Conservation (phyloP, 2,329 filamentous ascomycete species). For the Cladosporium oxysporum region DNA sequence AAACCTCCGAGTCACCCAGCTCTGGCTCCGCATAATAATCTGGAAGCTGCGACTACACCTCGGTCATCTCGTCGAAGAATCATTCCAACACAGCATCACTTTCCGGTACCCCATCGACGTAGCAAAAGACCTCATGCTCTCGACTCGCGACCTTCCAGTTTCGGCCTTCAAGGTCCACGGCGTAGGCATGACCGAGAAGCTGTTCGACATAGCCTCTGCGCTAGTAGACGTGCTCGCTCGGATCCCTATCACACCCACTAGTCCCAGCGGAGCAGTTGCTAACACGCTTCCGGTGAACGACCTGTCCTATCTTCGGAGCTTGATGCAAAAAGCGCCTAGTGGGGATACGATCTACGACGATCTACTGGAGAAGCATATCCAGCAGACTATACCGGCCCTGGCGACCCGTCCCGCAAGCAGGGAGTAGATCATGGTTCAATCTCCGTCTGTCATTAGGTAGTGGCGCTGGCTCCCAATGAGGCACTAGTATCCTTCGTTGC, state of each 20-base stretch:
- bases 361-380: slow-evolving; percentile 14
- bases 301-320: slow-evolving; percentile 6
- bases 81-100: slow-evolving; percentile 13
- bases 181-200: slow-evolving; percentile 43
- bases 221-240: slow-evolving; percentile 14
- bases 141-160: slow-evolving; percentile 8
- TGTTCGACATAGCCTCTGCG: slow-evolving; percentile 40
- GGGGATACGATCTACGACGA: slow-evolving; percentile 17
- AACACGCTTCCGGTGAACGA: slow-evolving; percentile 10
- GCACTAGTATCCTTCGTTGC: neutral
- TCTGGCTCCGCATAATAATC: slow-evolving; percentile 8
- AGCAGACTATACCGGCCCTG: slow-evolving; percentile 13
- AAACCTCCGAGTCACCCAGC: slow-evolving; percentile 17
- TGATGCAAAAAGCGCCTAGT: slow-evolving; percentile 12
- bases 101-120: slow-evolving; percentile 14
- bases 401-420: neutral
- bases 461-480: neutral
- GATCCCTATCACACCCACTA: slow-evolving; percentile 4
- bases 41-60: slow-evolving; percentile 13
- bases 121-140: slow-evolving; percentile 18
- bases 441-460: neutral
- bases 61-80: slow-evolving; percentile 17
- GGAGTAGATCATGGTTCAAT: neutral
- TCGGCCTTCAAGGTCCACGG: slow-evolving; percentile 40
- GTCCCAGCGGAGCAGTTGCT: neutral